Base-by-base conservation (phyloP, 345 rosid species). In the Gossypium rotundifolium region DNA sequence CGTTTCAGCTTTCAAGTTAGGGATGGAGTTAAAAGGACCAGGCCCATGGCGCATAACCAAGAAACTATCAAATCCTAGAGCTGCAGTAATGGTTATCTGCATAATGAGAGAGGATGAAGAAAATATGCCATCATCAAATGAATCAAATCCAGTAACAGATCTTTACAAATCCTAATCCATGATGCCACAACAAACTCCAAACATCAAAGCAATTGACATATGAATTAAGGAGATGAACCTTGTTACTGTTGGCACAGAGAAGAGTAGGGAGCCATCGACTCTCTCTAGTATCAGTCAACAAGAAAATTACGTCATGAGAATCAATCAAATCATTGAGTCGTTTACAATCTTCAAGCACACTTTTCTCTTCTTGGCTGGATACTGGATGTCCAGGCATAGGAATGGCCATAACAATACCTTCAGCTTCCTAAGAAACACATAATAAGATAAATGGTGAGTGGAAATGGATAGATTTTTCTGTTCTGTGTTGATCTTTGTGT, bases 21-120 rank as follows among this genome's bases (percentile, higher is more conserved):
- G 46, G 55, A 65, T 46, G 71, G 74, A 64, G 75, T 77, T 75
- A 60, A 85, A 79, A 74, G 97, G 96, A 76, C 93, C 96, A 27
- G 94, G 87, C n/a, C 98, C 99, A 84, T 95, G 99, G 29, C 98
- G 91, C 97, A 95, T 91, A 44, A 95, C 99, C 85, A 93, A 86
- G 85, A 90, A 91, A 83, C 99, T 93, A 72, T 95, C 99, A 72
- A 93, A 95, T 73, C 99, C 96, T 51, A 95, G 86, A 80, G 97
- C 98, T n/a, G 97, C 88, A 27, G 90, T 93, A 71, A 93, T 90
- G 17, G 98, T 82, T 13, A 91, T 88, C 98, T 94, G 90, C 78
- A 79, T 67, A 65, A 40, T 54, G 71, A 76, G 18, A 55, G 62
- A 62, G 72, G 48, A 73, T 51, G 4, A 48, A 10, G 44, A 57